Evolutionary conservation across 2,329 filamentous ascomycete genomes (phyloP).

Genomic region (Aureobasidium mangrovei): DNA sequence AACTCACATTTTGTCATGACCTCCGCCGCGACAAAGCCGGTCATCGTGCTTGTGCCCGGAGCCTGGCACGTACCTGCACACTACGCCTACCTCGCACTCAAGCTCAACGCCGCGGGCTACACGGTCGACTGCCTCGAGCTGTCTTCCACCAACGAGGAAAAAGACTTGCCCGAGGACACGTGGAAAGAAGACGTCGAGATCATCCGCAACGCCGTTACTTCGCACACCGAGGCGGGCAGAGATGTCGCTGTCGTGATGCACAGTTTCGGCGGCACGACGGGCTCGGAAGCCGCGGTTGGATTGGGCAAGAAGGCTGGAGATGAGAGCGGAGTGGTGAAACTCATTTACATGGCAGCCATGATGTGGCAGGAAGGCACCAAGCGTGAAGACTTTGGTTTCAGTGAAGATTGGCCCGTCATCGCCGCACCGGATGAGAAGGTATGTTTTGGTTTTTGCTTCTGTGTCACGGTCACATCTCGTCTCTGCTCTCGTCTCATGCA

Average conservation of each 20-base stretch:
- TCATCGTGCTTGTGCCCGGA: slow-evolving; percentile 24
- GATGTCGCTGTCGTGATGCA: slow-evolving; percentile 25
- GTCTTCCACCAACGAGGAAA: background rate
- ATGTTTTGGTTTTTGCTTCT: background rate
- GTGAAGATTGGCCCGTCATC: background rate
- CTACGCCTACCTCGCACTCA: slow-evolving; percentile 18
- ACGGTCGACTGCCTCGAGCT: slow-evolving; percentile 10
- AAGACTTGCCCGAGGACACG: background rate
- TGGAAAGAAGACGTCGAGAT: background rate
- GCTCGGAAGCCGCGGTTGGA: slow-evolving; percentile 21
- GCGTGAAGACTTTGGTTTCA: background rate
- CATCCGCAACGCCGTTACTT: slow-evolving; percentile 19
- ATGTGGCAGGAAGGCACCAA: background rate
- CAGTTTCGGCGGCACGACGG: slow-evolving; percentile 24
- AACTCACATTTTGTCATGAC: background rate
- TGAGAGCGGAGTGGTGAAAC: slow-evolving; percentile 18
- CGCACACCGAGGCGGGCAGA: slow-evolving; percentile 20
- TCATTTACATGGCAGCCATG: slow-evolving; percentile 22
- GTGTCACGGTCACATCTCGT: background rate
- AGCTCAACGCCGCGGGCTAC: slow-evolving; percentile 21
- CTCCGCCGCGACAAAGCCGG: background rate
- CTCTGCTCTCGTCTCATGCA: background rate
- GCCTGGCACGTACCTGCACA: slow-evolving; percentile 21
- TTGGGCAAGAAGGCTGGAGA: slow-evolving; percentile 15
- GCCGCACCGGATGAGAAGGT: background rate